Conservation (phyloP, 108 stramenopile species). For the Cyclotella sp. region DNA sequence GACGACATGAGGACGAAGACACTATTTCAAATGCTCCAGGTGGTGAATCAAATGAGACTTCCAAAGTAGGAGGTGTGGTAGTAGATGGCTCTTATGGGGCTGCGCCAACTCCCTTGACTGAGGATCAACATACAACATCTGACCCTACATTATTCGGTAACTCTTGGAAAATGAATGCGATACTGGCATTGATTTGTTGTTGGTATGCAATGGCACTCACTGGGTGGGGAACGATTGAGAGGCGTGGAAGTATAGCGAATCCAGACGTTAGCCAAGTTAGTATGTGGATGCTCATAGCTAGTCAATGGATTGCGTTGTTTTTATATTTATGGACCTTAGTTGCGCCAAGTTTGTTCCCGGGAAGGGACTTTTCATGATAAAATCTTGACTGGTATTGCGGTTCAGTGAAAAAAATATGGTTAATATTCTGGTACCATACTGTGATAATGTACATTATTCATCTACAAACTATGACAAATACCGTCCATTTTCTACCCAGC, state of each 20-base stretch:
- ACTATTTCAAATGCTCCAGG: conserved; percentile 20
- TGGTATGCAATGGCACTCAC: conserved; percentile 94
- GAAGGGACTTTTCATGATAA: conserved; percentile 88
- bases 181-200: conserved; percentile 67
- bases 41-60: conserved; percentile 19
- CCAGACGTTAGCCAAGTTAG: conserved; percentile 76
- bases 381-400: no score
- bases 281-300: conserved; percentile 93
- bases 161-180: conserved; percentile 89
- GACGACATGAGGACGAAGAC: conserved; percentile 15
- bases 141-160: conserved; percentile 18
- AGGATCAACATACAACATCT: neutral
- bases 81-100: conserved; percentile 27
- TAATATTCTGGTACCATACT: neutral
- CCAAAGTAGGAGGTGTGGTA: conserved; percentile 56
- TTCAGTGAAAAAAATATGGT: no score
- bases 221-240: conserved; percentile 86
- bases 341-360: conserved; percentile 89
- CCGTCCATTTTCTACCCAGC: conserved; percentile 34
- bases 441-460: no score
- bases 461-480: neutral
- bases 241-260: conserved; percentile 74
- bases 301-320: conserved; percentile 86
- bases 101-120: conserved; percentile 37
- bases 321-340: conserved; percentile 93